phyloP scores from a whole-genome alignment of 2,329 filamentous ascomycete species.

The Nigrograna mackinnonii region DNA sequence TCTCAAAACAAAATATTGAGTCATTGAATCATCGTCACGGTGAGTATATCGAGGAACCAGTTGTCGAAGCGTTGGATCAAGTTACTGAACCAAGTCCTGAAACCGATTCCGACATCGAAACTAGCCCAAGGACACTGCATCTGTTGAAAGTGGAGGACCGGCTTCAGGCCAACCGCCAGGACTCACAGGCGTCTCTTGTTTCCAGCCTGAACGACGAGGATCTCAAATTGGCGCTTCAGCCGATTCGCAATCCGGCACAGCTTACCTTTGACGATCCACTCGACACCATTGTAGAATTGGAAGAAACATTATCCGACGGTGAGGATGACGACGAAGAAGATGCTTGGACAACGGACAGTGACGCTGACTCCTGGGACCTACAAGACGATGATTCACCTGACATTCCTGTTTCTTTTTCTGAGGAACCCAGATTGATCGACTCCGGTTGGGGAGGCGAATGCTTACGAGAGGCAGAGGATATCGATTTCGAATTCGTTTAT shows the following conservation, averaged over 20 bases:
- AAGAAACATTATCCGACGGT: neutral
- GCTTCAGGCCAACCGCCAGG: slow-evolving; percentile 24
- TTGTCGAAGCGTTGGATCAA: slow-evolving; percentile 14
- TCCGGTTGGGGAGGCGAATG: slow-evolving; percentile 75
- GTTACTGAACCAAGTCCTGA: slow-evolving; percentile 5
- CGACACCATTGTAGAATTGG: neutral
- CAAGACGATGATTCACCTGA: neutral
- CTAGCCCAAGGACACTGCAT: slow-evolving; percentile 26
- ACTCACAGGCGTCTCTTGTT: slow-evolving; percentile 33
- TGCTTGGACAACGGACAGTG: neutral
- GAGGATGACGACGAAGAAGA: neutral
- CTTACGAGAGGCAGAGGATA: slow-evolving; percentile 96
- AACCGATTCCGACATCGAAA: slow-evolving; percentile 7
- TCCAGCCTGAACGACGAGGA: slow-evolving; percentile 39
- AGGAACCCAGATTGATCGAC: slow-evolving; percentile 68
- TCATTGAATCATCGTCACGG: slow-evolving; percentile 54
- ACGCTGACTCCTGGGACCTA: neutral
- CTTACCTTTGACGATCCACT: slow-evolving; percentile 16
- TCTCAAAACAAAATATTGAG: slow-evolving; percentile 22
- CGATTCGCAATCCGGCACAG: slow-evolving; percentile 44
- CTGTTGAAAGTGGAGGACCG: slow-evolving; percentile 21
- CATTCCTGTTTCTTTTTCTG: slow-evolving; percentile 52
- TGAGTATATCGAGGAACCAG: slow-evolving; percentile 49
- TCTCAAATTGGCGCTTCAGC: slow-evolving; percentile 44
- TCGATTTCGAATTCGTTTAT: slow-evolving; percentile 99